phyloP scores from a whole-genome alignment of 129 eudicot genomes.

The Daucus carota region DNA sequence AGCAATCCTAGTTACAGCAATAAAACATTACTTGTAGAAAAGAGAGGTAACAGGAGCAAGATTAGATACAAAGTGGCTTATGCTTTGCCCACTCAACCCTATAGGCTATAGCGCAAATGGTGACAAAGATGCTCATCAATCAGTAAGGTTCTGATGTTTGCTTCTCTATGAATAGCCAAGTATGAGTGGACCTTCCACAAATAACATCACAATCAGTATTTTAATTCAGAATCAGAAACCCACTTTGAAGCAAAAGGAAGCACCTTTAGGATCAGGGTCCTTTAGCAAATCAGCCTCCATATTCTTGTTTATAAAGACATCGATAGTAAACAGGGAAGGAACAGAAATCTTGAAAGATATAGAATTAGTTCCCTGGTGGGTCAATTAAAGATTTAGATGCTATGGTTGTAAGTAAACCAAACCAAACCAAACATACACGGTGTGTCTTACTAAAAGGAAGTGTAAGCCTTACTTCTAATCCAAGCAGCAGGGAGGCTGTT shows the following conservation, averaged over 20 bases:
- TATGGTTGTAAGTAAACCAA: constrained; percentile 24
- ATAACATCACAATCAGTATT: constrained; percentile 13
- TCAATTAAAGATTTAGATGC: constrained; percentile 22
- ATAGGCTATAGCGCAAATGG: constrained; percentile 13
- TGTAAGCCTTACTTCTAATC: too few species aligned
- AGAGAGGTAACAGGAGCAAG: background rate
- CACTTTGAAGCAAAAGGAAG: constrained; percentile 25
- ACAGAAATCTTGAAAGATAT: constrained; percentile 22
- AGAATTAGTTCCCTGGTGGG: constrained; percentile 23
- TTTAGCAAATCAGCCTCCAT: constrained; percentile 22
- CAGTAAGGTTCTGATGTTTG: constrained; percentile 10
- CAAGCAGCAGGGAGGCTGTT: background rate
- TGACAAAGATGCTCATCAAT: constrained; percentile 25
- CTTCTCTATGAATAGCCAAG: constrained; percentile 3
- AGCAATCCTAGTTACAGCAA: constrained; percentile 5
- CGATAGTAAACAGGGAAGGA: constrained; percentile 11
- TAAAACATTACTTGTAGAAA: constrained; percentile 12
- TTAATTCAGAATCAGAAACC: constrained; percentile 38
- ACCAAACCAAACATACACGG: constrained; percentile 12
- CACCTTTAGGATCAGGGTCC: constrained; percentile 26
- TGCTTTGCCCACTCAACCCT: constrained; percentile 4
- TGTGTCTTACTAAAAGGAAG: background rate
- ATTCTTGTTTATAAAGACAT: constrained; percentile 10
- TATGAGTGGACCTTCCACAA: constrained; percentile 18
- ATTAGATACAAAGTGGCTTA: constrained; percentile 14